Conservation (phyloP, 2,329 filamentous ascomycete species). For the Karstenula rhodostoma region DNA sequence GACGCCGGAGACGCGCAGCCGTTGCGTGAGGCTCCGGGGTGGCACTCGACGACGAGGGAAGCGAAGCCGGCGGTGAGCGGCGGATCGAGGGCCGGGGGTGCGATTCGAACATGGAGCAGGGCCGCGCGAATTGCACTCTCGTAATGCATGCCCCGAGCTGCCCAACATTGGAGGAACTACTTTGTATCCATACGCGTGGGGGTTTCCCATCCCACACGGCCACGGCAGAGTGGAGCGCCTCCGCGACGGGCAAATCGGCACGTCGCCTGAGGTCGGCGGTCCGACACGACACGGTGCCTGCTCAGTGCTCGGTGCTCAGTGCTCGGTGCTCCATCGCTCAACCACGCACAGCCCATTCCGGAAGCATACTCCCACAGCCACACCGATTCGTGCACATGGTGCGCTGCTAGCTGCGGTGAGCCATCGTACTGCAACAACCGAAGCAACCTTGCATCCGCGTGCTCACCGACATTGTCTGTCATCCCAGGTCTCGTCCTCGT, state of each 20-base stretch:
- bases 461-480: neutral
- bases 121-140: slow-evolving; percentile 1
- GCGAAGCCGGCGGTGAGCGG: neutral
- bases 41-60: neutral
- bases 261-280: neutral
- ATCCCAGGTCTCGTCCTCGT: neutral
- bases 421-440: neutral
- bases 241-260: neutral
- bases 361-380: neutral
- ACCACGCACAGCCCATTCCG: neutral
- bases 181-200: slow-evolving; percentile 1
- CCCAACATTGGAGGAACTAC: neutral
- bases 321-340: too few relatives aligned
- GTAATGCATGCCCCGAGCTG: slow-evolving; percentile 1
- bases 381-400: neutral
- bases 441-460: too few relatives aligned
- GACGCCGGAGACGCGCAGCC: neutral
- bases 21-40: slow-evolving; percentile 4
- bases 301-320: too few relatives aligned
- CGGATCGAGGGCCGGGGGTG: neutral
- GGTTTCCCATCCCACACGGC: neutral
- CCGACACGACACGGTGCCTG: too few relatives aligned
- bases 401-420: neutral
- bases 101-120: neutral
- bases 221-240: neutral